Base-by-base conservation (phyloP, 805 yeast species). In the Saccharomycopsis lassenensis region DNA sequence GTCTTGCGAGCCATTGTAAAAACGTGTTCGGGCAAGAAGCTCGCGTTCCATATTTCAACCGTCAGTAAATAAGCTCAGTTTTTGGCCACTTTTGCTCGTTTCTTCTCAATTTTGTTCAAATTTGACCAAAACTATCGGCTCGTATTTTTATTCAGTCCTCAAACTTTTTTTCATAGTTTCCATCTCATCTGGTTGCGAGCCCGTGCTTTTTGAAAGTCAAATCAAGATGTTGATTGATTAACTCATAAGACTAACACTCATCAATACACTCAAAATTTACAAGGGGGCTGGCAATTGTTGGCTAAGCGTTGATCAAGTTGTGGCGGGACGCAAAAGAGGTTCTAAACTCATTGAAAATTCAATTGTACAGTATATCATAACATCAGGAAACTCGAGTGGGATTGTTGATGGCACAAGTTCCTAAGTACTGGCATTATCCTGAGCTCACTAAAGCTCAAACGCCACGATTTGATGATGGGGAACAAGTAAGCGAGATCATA, bases 1-100 rank as follows among this genome's bases (percentile, higher is more conserved):
- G n/a, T 24, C 21, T 23, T 29, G 34, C 5, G 31, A 17, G 14
- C 32, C 30, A 22, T 42, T 35, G 15, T 33, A 42, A 23, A 42
- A 42, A 25, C 46, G 25, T n/a, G 44, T 33, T 14, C 41, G 29
- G 5, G 44, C 35, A 7, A 42, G 32, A 7, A 42, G 29, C n/a
- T 34, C 34, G 14, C 43, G 29, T 28, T 42, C 46, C 40, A 42
- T 42, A 8, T 16, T 37, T 12, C 10, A 21, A 10, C 3, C 11
- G 12, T 2, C 33, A 10, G 30, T 14, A 10, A 8, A 30, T 10
- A 30, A 16, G 17, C n/a, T n/a, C n/a, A n/a, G n/a, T n/a, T n/a
- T n/a, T n/a, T n/a, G n/a, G n/a, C n/a, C n/a, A n/a, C n/a, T n/a
- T n/a, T n/a, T n/a, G n/a, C n/a, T n/a, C n/a, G 29, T 11, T 19